Base-by-base conservation (phyloP, 805 yeast genomes). In the Zygosaccharomyces lentus region DNA sequence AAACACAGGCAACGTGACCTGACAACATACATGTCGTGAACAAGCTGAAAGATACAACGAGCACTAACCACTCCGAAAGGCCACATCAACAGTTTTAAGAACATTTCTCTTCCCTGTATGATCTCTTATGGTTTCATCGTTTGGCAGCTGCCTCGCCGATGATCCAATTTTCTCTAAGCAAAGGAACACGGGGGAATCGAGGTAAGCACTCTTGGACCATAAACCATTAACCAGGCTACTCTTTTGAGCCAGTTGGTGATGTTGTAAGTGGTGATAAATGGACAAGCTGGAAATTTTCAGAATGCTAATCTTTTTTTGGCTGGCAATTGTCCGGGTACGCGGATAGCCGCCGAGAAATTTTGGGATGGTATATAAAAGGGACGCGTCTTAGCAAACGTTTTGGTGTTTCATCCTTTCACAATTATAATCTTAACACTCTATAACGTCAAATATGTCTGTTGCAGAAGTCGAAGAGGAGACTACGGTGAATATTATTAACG, bases 401-500 rank as follows among this genome's bases (percentile, higher is more conserved):
- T 10, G 4, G 6, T 17, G 24, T 12, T 10, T 13, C 34, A 3
- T 37, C 27, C 23, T 26, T 16, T 16, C 41, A 25, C 2, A 23
- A 6, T 2, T 27, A 17, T 9, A 4, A 13, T 9, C 12, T 25
- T 27, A 16, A n/a, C 21, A 15, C 23, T 21, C n/a, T 9, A 19
- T 12, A n/a, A 38, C 13, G 21, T 8, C 26, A 21, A 17, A 9
- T 13, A 54, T 54, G 51, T 53, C 61, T 25, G 37, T 43, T 16
- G 47, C 54, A 8, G 55, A 50, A 26, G 43, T 48, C 9, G 53
- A 50, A 34, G 45, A 50, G 8, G 59, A 53, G 15, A 37, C 58
- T 8, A 44, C 49, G 17, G 43, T 51, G 9, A 45, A 50, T 21
- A 61, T 73, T 21, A 52, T 75, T 12, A 55, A 66, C 9, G 68